phyloP scores from a whole-genome alignment of 805 yeast genomes.

The Cyberlindnera americana region DNA sequence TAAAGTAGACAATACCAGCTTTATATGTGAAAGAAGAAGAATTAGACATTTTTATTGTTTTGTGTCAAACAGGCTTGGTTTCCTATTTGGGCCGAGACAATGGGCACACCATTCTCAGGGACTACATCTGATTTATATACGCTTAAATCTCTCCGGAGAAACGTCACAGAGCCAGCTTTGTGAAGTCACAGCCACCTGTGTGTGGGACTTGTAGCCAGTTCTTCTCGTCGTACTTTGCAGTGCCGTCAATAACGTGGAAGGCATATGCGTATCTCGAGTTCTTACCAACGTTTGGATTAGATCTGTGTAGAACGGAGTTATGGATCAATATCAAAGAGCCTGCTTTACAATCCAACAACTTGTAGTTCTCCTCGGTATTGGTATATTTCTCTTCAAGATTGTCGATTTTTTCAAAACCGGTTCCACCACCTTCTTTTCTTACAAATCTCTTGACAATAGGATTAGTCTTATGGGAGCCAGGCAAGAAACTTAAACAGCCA shows the following conservation, averaged over 20 bases:
- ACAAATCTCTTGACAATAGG: conserved; percentile 64
- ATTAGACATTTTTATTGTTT: too few species aligned
- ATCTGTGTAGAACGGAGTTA: conserved; percentile 68
- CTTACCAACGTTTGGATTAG: conserved; percentile 52
- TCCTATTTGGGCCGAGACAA: conserved; percentile 23
- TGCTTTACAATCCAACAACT: conserved; percentile 58
- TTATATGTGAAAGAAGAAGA: too few species aligned
- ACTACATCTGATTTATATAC: too few species aligned
- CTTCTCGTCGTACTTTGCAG: conserved; percentile 51
- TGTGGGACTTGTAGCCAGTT: conserved; percentile 83
- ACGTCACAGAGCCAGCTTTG: conserved; percentile 36
- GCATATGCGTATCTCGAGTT: conserved; percentile 73
- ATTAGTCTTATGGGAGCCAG: conserved; percentile 63
- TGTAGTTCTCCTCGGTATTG: conserved; percentile 38
- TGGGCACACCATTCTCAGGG: too few species aligned
- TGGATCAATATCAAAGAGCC: conserved; percentile 72
- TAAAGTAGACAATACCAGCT: too few species aligned
- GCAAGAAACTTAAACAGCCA: conserved; percentile 67
- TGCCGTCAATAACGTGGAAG: conserved; percentile 75
- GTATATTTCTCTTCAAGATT: conserved; percentile 24
- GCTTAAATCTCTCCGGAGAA: too few species aligned
- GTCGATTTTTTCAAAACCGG: conserved; percentile 56
- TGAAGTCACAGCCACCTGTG: conserved; percentile 58
- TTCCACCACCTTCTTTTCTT: conserved; percentile 47
- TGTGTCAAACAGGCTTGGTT: too few species aligned